phyloP scores from a whole-genome alignment of 2,329 filamentous ascomycete genomes.

The Colletotrichum zoysiae region DNA sequence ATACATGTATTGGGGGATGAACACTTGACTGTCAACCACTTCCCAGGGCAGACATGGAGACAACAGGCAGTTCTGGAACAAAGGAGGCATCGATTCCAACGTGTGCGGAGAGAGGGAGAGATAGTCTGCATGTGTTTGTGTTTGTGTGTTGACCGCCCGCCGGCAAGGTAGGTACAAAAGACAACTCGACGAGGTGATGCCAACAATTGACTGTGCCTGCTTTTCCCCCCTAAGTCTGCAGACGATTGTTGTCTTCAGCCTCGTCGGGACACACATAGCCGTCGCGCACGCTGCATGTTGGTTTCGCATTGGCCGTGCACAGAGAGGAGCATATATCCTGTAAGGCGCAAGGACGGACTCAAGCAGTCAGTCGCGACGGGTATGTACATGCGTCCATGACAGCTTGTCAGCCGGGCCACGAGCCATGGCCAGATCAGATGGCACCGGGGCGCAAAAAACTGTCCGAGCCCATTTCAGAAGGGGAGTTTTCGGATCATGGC shows the following conservation, averaged over 20 bases:
- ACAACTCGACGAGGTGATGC: not conserved
- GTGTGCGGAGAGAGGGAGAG: not conserved
- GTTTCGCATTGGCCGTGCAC: not conserved
- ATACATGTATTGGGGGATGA: no score
- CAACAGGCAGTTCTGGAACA: not conserved
- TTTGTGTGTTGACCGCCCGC: not conserved
- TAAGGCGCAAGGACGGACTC: conserved; percentile 9
- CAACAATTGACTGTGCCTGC: not conserved
- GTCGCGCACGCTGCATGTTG: not conserved
- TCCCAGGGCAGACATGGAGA: conserved; percentile 13
- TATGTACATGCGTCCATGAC: conserved; percentile 37
- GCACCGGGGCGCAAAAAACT: conserved; percentile 24
- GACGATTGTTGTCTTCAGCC: not conserved
- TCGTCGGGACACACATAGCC: not conserved
- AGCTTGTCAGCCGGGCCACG: conserved; percentile 30
- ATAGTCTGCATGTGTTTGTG: not conserved
- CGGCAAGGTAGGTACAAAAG: not conserved
- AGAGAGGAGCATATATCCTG: conserved; percentile 1
- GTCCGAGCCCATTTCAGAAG: conserved; percentile 33
- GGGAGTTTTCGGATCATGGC: conserved; percentile 13
- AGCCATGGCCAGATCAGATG: conserved; percentile 29
- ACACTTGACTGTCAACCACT: not conserved
- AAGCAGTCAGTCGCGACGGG: conserved; percentile 13
- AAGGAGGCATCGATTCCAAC: not conserved
- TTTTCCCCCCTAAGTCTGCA: not conserved